These are phyloP conservation scores for Bonia amplexicaulis DNA, from an alignment of 176 grass and related monocot species.

Conservation along the genomic window DNA sequence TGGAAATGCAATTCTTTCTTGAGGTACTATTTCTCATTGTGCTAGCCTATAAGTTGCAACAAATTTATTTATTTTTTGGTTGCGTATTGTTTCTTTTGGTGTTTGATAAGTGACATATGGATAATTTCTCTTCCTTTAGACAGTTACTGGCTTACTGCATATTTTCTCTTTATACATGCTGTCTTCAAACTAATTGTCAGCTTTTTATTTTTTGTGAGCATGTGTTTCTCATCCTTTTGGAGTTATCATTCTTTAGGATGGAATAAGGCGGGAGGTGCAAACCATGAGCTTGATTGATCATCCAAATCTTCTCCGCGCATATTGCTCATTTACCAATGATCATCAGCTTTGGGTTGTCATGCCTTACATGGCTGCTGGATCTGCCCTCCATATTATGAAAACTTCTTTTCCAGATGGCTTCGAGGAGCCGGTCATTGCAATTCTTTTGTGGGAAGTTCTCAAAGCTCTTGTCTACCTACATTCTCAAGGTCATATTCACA, in stretches of 20 bases:
- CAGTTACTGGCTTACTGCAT: neutral
- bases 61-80: neutral
- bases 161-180: conserved; percentile 6
- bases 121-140: conserved; percentile 12
- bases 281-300: conserved; percentile 94
- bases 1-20: neutral
- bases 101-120: conserved; percentile 7
- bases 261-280: conserved; percentile 95
- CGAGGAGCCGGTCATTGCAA: conserved; percentile 93
- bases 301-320: conserved; percentile 74
- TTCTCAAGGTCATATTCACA: conserved; percentile 88
- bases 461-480: conserved; percentile 98
- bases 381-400: conserved; percentile 95
- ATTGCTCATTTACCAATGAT: conserved; percentile 78
- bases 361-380: conserved; percentile 95
- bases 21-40: neutral
- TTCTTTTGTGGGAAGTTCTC: conserved; percentile 80
- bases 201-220: neutral
- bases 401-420: conserved; percentile 87
- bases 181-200: neutral
- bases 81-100: neutral
- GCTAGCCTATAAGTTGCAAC: neutral
- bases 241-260: conserved; percentile 59
- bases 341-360: conserved; percentile 93
- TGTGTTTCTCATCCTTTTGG: conserved; percentile 30